phyloP scores from a whole-genome alignment of 2,329 filamentous ascomycete species.

The Pestalotiopsis sp. region DNA sequence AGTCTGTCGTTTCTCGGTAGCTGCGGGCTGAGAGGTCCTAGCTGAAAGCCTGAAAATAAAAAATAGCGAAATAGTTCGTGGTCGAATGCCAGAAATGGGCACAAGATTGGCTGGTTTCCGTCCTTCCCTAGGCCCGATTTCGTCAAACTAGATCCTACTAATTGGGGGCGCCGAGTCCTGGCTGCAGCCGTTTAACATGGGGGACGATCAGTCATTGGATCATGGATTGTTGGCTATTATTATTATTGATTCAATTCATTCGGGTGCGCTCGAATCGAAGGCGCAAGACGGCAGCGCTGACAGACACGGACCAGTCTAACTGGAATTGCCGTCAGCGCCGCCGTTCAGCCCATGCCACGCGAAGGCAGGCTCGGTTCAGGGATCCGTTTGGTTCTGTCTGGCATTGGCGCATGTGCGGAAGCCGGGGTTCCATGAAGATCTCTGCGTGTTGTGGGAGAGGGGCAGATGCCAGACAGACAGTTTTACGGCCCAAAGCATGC shows the following conservation, averaged over 20 bases:
- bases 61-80: constrained; percentile 1
- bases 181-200: neutral
- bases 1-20: neutral
- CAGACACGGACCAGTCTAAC: constrained; percentile 14
- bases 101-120: constrained; percentile 7
- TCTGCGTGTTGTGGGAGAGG: neutral
- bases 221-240: neutral
- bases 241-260: constrained; percentile 4
- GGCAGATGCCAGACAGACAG: neutral
- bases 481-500: neutral
- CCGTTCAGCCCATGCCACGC: neutral
- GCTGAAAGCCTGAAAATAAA: constrained; percentile 7
- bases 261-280: constrained; percentile 3
- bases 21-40: neutral
- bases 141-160: neutral
- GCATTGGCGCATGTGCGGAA: neutral
- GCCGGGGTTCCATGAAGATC: neutral
- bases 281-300: constrained; percentile 7
- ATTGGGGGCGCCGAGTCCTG: neutral
- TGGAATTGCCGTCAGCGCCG: neutral
- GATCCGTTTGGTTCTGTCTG: neutral
- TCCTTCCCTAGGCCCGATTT: neutral
- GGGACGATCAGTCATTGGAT: neutral
- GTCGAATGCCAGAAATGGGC: constrained; percentile 3
- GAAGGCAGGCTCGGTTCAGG: neutral